Base-by-base conservation (phyloP, 129 eudicot genomes). In the Oenanthe sinensis region DNA sequence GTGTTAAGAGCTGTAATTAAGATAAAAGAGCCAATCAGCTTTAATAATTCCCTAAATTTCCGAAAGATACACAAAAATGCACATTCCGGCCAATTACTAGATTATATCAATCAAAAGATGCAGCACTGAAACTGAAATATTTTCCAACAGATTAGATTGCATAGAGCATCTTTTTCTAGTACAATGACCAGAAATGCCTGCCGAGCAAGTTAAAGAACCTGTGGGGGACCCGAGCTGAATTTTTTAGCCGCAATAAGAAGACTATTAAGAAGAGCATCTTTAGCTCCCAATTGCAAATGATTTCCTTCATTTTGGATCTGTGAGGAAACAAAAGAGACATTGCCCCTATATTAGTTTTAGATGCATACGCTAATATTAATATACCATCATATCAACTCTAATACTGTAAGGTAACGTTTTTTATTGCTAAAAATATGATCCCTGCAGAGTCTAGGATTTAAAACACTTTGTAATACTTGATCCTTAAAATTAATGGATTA, bases 301-400 rank as follows among this genome's bases (percentile, higher is more conserved):
- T 78, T 82, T 68, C 93, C 98, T 91, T 91, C 98, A 83, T 87
- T 94, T 84, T 91, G 90, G 82, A 94, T 89, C 98, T 94, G 86
- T 26, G 48, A 81, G 79, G 50, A 76, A 76, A 76, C 54, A 60
- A 82, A 22, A 28, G 13, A 76, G n/a, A 65, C 22, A 79, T 12
- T 73, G 45, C 44, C 67, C 62, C 36, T 79, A 43, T 42, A 67
- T 77, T 70, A 79, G 52, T 42, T 17, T 33, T 33, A 7, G 36
- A 12, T 11, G 28, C 52, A 77, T 12, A 77, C 11, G 37, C 79
- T 33, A 5, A 39, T 3, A 22, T 5, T 33, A 76, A 76, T 36
- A 76, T 10, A 50, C 1, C 30, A 6, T 75, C 45, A 30, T 28
- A 6, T 48, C 63, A 75, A 28, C 8, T 22, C 65, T 30, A 22